These are phyloP conservation scores for Colletotrichum navitas DNA, from an alignment of 2,329 filamentous ascomycete genomes.

Conservation along the genomic window DNA sequence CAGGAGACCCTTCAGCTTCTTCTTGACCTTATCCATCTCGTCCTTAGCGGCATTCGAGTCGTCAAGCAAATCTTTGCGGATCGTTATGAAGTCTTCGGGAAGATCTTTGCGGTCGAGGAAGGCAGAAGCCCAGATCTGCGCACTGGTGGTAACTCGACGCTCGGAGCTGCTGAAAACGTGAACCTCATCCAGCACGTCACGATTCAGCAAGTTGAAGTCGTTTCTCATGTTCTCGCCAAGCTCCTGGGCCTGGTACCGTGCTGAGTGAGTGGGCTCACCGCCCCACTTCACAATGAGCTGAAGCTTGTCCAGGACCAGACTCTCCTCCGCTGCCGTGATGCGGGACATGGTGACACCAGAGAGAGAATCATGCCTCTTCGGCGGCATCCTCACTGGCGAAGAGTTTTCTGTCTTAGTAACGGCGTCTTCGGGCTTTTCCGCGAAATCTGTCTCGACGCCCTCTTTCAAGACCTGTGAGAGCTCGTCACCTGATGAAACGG, in stretches of 20 bases:
- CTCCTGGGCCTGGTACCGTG: conserved; percentile 94
- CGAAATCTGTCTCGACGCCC: conserved; percentile 45
- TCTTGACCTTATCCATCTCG: conserved; percentile 99
- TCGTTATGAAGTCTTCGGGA: conserved; percentile 85
- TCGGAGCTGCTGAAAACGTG: conserved; percentile 97
- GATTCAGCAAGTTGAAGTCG: conserved; percentile 91
- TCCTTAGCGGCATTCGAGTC: conserved; percentile 99
- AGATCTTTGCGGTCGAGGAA: conserved; percentile 91
- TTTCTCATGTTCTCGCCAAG: conserved; percentile 96
- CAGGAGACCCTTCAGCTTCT: conserved; percentile 94
- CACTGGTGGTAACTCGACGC: conserved; percentile 92
- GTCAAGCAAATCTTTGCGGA: conserved; percentile 94
- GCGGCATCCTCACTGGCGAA: conserved; percentile 54
- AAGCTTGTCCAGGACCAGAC: conserved; percentile 92
- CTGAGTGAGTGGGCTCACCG: conserved; percentile 96
- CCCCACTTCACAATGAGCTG: conserved; percentile 99
- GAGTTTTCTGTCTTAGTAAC: conserved; percentile 36
- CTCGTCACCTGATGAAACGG: conserved; percentile 51
- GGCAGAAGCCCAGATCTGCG: conserved; percentile 93
- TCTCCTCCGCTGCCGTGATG: conserved; percentile 93
- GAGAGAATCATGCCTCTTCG: conserved; percentile 83
- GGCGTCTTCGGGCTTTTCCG: conserved; percentile 42
- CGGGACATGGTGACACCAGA: conserved; percentile 93
- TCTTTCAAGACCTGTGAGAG: conserved; percentile 50
- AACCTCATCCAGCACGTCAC: conserved; percentile 91